These are phyloP conservation scores for Astrocystis sublimbata DNA, from an alignment of 495 filamentous ascomycete genomes.

Conservation along the genomic window DNA sequence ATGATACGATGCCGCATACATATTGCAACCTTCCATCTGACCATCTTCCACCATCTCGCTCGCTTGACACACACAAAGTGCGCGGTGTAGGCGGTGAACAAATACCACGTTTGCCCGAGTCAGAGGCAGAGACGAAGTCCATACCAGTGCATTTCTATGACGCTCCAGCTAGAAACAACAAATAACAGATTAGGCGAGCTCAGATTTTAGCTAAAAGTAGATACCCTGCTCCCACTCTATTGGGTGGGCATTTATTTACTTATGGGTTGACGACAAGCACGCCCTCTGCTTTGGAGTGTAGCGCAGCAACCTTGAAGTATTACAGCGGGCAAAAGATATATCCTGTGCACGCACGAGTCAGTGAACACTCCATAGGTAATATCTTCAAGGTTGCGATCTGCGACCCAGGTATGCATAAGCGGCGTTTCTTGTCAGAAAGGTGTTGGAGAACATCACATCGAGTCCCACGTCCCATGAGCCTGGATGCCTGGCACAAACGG, in stretches of 20 bases:
- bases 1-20: not conserved
- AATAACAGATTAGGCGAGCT: not conserved
- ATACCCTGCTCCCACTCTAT: not conserved
- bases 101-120: slow-evolving; percentile 14
- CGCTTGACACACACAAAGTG: not conserved
- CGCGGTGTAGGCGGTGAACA: not conserved
- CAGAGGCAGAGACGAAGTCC: slow-evolving; percentile 5
- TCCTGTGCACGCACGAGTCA: slow-evolving; percentile 1
- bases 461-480: no score
- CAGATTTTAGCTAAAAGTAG: not conserved
- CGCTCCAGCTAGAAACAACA: not conserved
- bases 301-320: not conserved
- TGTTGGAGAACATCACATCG: no score
- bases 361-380: no score
- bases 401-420: no score
- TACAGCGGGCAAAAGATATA: no score
- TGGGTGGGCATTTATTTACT: no score
- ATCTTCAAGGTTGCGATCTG: no score
- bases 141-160: slow-evolving; percentile 8
- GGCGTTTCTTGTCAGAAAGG: no score
- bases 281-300: not conserved
- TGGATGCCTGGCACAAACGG: no score
- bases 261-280: not conserved
- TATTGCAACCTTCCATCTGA: slow-evolving; percentile 15
- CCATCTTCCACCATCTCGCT: not conserved